A percentile compares a stretch with the other conserved stretches of the same genome.
These are phyloP conservation scores for Stenocarpella maydis DNA, from an alignment of 2,329 filamentous ascomycete genomes.

Conservation along the genomic window DNA sequence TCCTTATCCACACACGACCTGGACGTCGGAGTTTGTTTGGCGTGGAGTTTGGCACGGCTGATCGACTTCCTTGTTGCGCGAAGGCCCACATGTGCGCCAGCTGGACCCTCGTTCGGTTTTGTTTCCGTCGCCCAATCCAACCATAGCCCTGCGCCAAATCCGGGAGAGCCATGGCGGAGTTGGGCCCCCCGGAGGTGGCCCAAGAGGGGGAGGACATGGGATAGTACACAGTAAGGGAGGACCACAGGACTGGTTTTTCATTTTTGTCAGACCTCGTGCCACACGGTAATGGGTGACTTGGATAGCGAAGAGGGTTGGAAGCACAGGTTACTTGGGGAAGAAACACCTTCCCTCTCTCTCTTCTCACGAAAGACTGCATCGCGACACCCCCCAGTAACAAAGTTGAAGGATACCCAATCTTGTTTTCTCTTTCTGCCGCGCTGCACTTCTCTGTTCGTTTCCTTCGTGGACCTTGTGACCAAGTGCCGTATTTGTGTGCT, in stretches of 20 bases:
- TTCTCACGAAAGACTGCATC: slow-evolving; percentile 33
- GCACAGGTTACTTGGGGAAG: neutral
- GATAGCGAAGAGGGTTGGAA: slow-evolving; percentile 13
- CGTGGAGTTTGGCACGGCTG: slow-evolving; percentile 26
- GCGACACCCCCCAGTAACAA: slow-evolving; percentile 30
- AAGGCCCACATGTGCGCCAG: slow-evolving; percentile 2
- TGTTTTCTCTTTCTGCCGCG: slow-evolving; percentile 9
- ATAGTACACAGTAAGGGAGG: slow-evolving; percentile 17
- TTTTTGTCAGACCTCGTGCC: slow-evolving; percentile 23
- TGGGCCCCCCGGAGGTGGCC: neutral
- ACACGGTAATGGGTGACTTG: slow-evolving; percentile 25
- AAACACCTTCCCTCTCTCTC: slow-evolving; percentile 14
- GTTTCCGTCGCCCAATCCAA: neutral
- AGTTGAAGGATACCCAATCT: slow-evolving; percentile 36
- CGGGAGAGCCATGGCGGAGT: neutral
- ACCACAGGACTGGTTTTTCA: slow-evolving; percentile 24
- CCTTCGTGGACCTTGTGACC: slow-evolving; percentile 8
- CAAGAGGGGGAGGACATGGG: neutral
- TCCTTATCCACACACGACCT: slow-evolving; percentile 27
- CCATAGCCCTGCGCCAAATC: neutral
- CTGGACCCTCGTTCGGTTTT: slow-evolving; percentile 24
- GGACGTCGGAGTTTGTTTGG: slow-evolving; percentile 25
- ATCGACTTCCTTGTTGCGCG: slow-evolving; percentile 1
- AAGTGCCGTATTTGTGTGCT: neutral
- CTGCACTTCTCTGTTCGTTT: neutral